Conservation (phyloP, 139 green algal genomes). For the Yamagishiella unicocca region DNA sequence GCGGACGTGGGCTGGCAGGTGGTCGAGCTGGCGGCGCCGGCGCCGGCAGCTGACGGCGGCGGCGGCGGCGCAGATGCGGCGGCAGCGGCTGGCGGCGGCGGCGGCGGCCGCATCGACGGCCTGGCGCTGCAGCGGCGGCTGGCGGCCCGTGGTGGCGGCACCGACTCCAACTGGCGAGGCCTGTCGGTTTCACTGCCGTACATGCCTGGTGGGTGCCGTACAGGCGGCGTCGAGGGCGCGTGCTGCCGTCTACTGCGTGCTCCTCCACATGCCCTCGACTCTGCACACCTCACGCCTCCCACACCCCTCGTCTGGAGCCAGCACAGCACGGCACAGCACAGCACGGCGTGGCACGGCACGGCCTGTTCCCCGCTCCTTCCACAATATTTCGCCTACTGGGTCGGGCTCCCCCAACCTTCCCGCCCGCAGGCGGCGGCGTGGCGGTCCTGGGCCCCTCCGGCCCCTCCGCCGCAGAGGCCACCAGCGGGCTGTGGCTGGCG, state of each 20-base stretch:
- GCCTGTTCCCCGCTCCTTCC: too few species aligned
- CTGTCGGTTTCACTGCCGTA: slow-evolving; percentile 74
- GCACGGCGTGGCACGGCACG: too few species aligned
- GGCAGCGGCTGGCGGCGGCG: not conserved
- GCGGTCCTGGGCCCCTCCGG: slow-evolving; percentile 54
- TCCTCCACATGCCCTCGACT: too few species aligned
- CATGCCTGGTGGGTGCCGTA: slow-evolving; percentile 62
- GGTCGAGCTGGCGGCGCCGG: not conserved
- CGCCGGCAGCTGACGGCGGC: not conserved
- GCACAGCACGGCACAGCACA: too few species aligned
- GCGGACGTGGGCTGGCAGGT: slow-evolving; percentile 25
- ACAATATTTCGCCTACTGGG: too few species aligned
- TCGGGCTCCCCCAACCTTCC: too few species aligned
- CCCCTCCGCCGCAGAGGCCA: slow-evolving; percentile 65
- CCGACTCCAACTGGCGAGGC: slow-evolving; percentile 68
- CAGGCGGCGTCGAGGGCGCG: too few species aligned
- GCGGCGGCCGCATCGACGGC: not conserved
- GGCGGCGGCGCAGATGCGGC: not conserved
- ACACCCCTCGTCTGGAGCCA: too few species aligned
- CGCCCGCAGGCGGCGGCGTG: slow-evolving; percentile 47
- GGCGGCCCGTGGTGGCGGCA: slow-evolving; percentile 13
- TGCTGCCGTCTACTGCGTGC: too few species aligned
- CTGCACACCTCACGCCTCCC: too few species aligned
- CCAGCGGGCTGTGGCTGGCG: slow-evolving; percentile 66
- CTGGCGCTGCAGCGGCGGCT: slow-evolving; percentile 43